These are phyloP conservation scores for Daphne laureola DNA, from an alignment of 441 rosid species.

Conservation along the genomic window DNA sequence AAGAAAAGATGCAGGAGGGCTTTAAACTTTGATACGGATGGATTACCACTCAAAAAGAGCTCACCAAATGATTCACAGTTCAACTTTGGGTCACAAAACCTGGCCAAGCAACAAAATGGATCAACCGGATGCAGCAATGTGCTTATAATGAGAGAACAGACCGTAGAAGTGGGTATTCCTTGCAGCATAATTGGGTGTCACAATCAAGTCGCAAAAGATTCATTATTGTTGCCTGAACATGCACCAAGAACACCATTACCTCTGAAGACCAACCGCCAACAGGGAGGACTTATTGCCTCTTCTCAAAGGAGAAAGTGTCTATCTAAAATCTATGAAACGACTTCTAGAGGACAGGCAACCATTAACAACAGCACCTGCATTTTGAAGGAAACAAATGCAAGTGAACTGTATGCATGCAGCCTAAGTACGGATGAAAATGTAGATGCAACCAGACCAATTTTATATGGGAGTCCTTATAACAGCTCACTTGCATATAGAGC, in stretches of 20 bases:
- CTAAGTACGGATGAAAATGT: conserved; percentile 19
- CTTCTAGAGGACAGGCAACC: conserved; percentile 10
- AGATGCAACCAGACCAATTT: conserved; percentile 22
- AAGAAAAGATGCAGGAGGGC: conserved; percentile 46
- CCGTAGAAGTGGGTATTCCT: conserved; percentile 20
- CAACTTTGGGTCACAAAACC: conserved; percentile 21
- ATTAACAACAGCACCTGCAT: conserved; percentile 19
- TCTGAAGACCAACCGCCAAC: conserved; percentile 17
- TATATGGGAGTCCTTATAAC: conserved; percentile 30
- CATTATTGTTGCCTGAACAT: conserved; percentile 21
- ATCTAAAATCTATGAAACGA: conserved; percentile 16
- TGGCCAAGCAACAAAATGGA: conserved; percentile 13
- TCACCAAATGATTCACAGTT: conserved; percentile 15
- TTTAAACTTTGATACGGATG: conserved; percentile 35
- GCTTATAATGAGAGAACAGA: conserved; percentile 29
- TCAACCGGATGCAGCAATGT: conserved; percentile 22
- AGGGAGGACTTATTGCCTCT: conserved; percentile 16
- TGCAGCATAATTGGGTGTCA: conserved; percentile 19
- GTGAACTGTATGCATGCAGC: conserved; percentile 22
- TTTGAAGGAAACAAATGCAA: conserved; percentile 21
- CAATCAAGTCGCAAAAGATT: conserved; percentile 24
- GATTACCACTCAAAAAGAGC: conserved; percentile 17
- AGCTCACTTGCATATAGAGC: conserved; percentile 29
- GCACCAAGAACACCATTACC: conserved; percentile 35
- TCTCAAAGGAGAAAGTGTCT: conserved; percentile 9